phyloP scores from a whole-genome alignment of 1,284 basidiomycete genomes.

The Fomitiporia mediterranea region DNA sequence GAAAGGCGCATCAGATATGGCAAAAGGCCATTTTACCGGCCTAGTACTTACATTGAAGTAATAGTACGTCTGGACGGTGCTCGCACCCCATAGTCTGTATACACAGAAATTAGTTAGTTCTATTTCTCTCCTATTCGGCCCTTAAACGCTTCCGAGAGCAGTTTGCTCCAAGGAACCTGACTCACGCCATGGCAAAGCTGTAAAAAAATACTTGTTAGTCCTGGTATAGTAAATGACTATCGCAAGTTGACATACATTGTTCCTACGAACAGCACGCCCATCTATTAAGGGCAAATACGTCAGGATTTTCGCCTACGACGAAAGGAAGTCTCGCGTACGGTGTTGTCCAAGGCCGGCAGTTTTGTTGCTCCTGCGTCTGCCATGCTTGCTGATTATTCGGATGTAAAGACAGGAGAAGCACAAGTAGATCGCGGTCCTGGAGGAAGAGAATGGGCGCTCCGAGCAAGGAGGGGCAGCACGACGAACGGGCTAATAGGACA shows the following conservation, averaged over 20 bases:
- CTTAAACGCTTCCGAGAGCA: neutral
- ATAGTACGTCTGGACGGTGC: constrained; percentile 14
- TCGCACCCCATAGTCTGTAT: constrained; percentile 5
- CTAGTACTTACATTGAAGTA: constrained; percentile 13
- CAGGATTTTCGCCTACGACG: neutral
- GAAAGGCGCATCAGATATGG: neutral
- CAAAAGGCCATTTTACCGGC: neutral
- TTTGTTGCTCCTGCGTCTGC: neutral
- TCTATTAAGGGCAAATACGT: neutral
- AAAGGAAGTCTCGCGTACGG: neutral
- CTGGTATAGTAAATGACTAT: too few species aligned
- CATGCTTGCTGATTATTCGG: constrained; percentile 4
- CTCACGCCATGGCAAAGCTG: constrained; percentile 16
- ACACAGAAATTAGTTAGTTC: neutral
- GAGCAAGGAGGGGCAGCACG: neutral
- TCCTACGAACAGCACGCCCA: constrained; percentile 19
- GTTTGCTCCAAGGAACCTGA: neutral
- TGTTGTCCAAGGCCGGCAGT: constrained; percentile 17
- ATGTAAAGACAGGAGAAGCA: neutral
- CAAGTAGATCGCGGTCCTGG: neutral
- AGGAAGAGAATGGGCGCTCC: neutral
- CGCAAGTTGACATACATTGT: constrained; percentile 13
- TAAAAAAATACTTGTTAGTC: neutral
- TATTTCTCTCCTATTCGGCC: too few species aligned
- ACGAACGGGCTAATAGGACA: neutral